Evolutionary conservation across 1,284 basidiomycete species (phyloP), one percentile per base, ranked within the genome.

Genomic region (Apiotrichum laibachii): DNA sequence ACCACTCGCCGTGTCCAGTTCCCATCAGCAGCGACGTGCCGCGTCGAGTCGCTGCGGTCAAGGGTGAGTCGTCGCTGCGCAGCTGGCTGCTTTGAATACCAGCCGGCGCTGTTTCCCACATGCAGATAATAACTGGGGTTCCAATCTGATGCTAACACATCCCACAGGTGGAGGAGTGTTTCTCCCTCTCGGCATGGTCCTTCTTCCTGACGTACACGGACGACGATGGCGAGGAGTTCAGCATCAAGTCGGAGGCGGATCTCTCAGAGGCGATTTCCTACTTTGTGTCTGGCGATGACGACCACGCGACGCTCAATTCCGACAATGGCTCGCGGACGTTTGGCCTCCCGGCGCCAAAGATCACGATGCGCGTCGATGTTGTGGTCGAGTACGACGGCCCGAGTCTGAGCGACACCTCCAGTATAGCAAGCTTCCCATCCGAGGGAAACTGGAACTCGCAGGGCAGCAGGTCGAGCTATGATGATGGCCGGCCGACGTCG

Each of bases 371-470:
- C 18, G 84, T 94, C 46, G 82, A 86, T 48, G 86, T 95, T 35
- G 81, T 82, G 5, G 85, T 92, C 59, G 90, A 92, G 64, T 92
- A 91, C 68, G 92, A 94, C 70, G 90, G 90, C 0, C 90, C 88
- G n/a, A 90, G 87, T 73, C 81, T 94, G 57, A 92, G 89, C 16
- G 92, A 94, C 68, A 89, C 90, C 1, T 86, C 85, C 9, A 92
- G 89, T 13, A 80, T 92, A 15, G 84, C 83, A 5, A 74, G 68
- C 44, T 72, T 71, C 46, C 46, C 53, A 18, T 42, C 45, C 16
- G 62, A 60, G 48, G 26, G 42, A 19, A 56, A 53, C 44, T 62
- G 51, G 26, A 39, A 37, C 33, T 40, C 21, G 37, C 53, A 21
- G 31, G 47, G 53, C 31, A 48, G 46, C 22, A 18, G 51, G 33